Base-by-base conservation (phyloP, 352 stramenopile species). In the Phytophthora hybrid region DNA sequence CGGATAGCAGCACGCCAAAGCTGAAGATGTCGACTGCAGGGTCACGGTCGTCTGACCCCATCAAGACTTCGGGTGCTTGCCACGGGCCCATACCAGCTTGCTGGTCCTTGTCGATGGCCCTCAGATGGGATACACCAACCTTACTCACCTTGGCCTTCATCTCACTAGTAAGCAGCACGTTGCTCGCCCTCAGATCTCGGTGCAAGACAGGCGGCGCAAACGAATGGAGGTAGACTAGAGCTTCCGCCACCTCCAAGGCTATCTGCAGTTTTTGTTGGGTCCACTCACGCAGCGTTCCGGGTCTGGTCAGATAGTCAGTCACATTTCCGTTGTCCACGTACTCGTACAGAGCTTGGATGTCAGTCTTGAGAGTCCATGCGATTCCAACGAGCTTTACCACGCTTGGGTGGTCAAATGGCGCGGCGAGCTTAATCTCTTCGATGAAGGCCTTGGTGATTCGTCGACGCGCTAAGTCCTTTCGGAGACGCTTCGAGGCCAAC, bases 281-380 rank as follows among this genome's bases (percentile, higher is more conserved):
- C 83, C 83, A 92, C n/a, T 78, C 49, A 26, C 54, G 59, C 8
- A 65, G 49, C 19, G 72, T 66, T 10, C 59, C 61, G 14, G 64
- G 62, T 7, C 56, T 69, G 18, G 66, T 59, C 34, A 92, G 62
- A 34, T 83, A 83, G 16, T 69, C 69, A 16, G 75, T 69, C 54
- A 93, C 47, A 59, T 87, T 84, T 41, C 82, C 83, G 52, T 79
- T 78, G 46, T 84, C 75, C 82, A 89, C 82, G 69, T 88, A 91
- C 69, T 93, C 83, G 56, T 84, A 88, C 2, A 93, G 66, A n/a
- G 75, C 85, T 41, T 89, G 79, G 1, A 92, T 64, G 57, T 91
- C 83, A 11, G 73, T 75, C 39, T 83, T 76, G 54, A 77, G 77
- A 1, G 77, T 88, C 82, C 84, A 92, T 31, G 81, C 75, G 10